Evolutionary conservation across 768 basidiomycete species (phyloP), one percentile per base, ranked within the genome.

Genomic region (Neoboletus magnificus): DNA sequence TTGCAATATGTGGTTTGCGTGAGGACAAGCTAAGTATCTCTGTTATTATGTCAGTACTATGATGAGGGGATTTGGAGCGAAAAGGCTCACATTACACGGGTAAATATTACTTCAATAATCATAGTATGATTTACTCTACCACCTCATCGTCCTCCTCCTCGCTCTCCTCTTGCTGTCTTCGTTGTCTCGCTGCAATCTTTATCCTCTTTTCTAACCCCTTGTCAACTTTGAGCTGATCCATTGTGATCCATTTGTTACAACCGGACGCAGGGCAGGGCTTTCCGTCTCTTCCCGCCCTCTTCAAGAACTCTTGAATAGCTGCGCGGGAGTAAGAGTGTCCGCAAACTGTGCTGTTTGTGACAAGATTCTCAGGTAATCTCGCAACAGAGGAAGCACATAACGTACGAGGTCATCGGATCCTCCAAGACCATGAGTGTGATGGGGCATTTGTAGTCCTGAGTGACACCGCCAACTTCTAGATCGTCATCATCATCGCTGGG

Each of bases 401-500:
- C 88, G 52, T 66, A 95, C 94, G 91, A 93, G 4, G 88, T 92
- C 55, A 90, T 74, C 2, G 95, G 93, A 48, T 96, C 77, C 22
- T 77, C 78, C 37, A 92, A 77, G 15, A 78, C 68, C 3, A 75
- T 80, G 42, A 94, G 76, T 1, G 88, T 85, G 48, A 98, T 74
- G 2, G 93, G 94, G 62, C 93, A 96, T 52, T 83, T 87, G 77
- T 86, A 92, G 63, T 85, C 86, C 65, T 91, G 89, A 7, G 85
- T 88, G 29, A 86, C 79, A 25, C 92, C 93, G 50, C 95, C 95
- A 48, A 96, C 76, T 71, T 93, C 88, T 32, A 98, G 71, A 13
- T 97, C 95, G 50, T 93, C 90, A 32, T 95, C 94, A 49, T 86
- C 85, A 54, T 90, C 90, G 51, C 87, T 90, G 30, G 80, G 84